Conservation (phyloP, 148 eudicot genomes). For the Camellia lanceoleosa region DNA sequence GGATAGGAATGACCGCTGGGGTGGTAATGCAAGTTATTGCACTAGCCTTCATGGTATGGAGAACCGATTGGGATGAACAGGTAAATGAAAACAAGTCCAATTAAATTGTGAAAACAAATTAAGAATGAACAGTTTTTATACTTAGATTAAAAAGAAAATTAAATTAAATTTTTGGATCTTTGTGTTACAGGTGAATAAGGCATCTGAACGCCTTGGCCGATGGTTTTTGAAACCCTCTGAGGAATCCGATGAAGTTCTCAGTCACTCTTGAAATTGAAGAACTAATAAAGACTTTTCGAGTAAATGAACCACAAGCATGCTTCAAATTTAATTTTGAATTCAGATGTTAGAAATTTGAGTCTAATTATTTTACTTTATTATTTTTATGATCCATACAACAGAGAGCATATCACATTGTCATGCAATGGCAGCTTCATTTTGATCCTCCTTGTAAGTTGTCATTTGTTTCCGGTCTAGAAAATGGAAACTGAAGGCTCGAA, state of each 20-base stretch:
- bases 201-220: conserved; percentile 34
- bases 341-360: no score
- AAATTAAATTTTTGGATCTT: background rate
- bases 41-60: conserved; percentile 54
- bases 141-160: background rate
- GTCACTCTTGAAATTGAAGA: conserved; percentile 10
- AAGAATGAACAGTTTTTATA: no score
- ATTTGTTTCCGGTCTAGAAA: no score
- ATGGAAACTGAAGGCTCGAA: no score
- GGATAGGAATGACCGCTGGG: conserved; percentile 76
- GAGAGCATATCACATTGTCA: no score
- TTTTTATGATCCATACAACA: no score
- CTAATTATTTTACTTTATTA: no score
- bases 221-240: conserved; percentile 27
- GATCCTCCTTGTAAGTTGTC: no score
- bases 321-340: no score
- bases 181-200: conserved; percentile 40
- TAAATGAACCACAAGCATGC: background rate
- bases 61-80: conserved; percentile 72
- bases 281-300: background rate
- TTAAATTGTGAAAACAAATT: background rate
- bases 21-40: conserved; percentile 43
- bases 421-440: no score
- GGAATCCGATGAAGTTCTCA: conserved; percentile 13
- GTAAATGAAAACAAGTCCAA: conserved; percentile 24